These are phyloP conservation scores for Kalmusia sp. DNA, from an alignment of 2,329 filamentous ascomycete genomes.

Conservation along the genomic window DNA sequence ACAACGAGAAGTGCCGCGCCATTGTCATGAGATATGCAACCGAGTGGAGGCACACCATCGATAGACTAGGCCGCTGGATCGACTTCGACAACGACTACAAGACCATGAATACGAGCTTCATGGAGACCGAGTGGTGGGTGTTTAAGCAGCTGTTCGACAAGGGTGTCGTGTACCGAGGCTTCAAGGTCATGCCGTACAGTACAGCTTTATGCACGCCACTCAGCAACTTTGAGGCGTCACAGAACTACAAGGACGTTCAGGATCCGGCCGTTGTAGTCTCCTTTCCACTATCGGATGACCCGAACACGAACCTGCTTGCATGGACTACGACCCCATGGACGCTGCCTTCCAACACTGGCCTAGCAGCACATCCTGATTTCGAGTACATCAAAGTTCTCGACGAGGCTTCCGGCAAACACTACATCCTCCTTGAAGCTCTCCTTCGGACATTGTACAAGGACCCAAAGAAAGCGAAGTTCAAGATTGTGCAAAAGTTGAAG, in stretches of 20 bases:
- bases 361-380: constrained; percentile 81
- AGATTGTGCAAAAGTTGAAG: constrained; percentile 78
- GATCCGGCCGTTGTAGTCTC: constrained; percentile 89
- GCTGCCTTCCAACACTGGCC: constrained; percentile 77
- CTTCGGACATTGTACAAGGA: constrained; percentile 89
- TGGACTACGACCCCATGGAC: constrained; percentile 93
- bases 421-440: constrained; percentile 82
- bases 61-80: constrained; percentile 91
- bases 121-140: constrained; percentile 97
- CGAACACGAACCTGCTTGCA: constrained; percentile 76
- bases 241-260: constrained; percentile 93
- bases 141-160: constrained; percentile 95
- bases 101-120: constrained; percentile 94
- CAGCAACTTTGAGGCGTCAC: constrained; percentile 91
- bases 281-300: constrained; percentile 82
- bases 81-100: constrained; percentile 99
- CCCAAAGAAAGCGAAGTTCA: constrained; percentile 92
- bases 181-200: constrained; percentile 94
- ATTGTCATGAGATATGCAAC: constrained; percentile 91
- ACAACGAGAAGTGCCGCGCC: constrained; percentile 88
- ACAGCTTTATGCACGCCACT: constrained; percentile 88
- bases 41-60: constrained; percentile 89
- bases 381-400: constrained; percentile 89
- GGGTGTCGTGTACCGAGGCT: constrained; percentile 85
- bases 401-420: constrained; percentile 81